A percentile compares a stretch with the other conserved stretches of the same genome.
Evolutionary conservation across 2,329 filamentous ascomycete species (phyloP).

Genomic region (Colletotrichum chrysophilum): DNA sequence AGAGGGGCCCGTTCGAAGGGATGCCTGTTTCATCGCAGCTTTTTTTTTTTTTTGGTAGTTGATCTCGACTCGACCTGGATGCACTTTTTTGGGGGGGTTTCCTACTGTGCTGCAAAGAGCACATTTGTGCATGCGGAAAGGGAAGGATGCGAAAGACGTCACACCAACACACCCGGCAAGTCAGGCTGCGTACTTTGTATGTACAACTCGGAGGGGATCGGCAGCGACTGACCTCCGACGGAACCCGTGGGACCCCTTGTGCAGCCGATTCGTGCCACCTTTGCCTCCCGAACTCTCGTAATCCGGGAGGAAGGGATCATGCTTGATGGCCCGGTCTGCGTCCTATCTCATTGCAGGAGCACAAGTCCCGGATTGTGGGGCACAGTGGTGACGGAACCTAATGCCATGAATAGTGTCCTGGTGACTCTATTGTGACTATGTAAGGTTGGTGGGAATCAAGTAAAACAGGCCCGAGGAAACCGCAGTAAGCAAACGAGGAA

Average conservation of each 20-base stretch:
- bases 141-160: not conserved
- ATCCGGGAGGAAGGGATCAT: not conserved
- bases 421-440: slow-evolving; percentile 18
- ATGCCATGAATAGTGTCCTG: slow-evolving; percentile 5
- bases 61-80: not conserved
- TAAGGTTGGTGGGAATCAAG: not conserved
- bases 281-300: not conserved
- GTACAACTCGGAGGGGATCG: not conserved
- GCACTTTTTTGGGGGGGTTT: not conserved
- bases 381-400: not conserved
- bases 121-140: not conserved
- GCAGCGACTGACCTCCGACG: not conserved
- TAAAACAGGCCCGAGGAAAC: not conserved
- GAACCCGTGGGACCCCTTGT: not conserved
- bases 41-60: not conserved
- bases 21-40: not conserved
- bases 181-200: too few relatives aligned
- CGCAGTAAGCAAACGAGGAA: not conserved
- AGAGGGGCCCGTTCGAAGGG: not conserved
- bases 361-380: not conserved
- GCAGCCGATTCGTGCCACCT: not conserved
- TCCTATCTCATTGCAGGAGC: not conserved
- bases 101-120: not conserved
- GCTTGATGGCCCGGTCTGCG: not conserved
- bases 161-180: not conserved